Evolutionary conservation across 2,329 filamentous ascomycete genomes (phyloP).

Genomic region (Diaporthe capsici): DNA sequence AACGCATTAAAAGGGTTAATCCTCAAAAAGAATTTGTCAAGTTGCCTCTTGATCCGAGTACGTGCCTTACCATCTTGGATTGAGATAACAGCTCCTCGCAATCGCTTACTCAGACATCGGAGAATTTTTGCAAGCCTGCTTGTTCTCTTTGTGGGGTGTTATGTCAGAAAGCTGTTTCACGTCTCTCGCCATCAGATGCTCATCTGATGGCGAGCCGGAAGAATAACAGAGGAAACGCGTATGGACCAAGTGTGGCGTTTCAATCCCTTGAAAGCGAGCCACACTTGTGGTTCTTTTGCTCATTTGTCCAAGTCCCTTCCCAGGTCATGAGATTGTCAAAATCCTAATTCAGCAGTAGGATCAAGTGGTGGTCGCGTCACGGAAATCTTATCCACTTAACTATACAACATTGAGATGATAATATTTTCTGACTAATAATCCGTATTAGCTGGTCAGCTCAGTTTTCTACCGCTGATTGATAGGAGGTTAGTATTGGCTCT

Average conservation of each 20-base stretch:
- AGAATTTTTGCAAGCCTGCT: background rate
- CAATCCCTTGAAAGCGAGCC: background rate
- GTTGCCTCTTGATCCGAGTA: background rate
- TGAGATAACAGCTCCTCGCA: background rate
- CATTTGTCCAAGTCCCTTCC: background rate
- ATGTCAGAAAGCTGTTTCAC: slow-evolving; percentile 25
- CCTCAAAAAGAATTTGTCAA: background rate
- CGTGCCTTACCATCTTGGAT: background rate
- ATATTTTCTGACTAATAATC: background rate
- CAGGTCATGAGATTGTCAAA: too few species aligned
- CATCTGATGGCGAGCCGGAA: background rate
- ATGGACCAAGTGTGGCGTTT: background rate
- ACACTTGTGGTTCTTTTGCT: background rate
- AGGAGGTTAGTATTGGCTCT: background rate
- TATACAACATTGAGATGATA: background rate
- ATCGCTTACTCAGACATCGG: background rate
- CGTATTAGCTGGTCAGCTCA: background rate
- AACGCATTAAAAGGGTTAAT: slow-evolving; percentile 16
- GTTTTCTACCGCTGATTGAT: background rate
- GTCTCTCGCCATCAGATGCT: slow-evolving; percentile 1
- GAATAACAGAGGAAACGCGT: slow-evolving; percentile 4
- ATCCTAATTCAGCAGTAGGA: background rate
- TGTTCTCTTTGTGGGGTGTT: background rate
- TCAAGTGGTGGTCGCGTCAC: background rate
- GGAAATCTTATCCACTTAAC: background rate